Conservation (phyloP, 805 yeast species). For the Kodamaea restingae region DNA sequence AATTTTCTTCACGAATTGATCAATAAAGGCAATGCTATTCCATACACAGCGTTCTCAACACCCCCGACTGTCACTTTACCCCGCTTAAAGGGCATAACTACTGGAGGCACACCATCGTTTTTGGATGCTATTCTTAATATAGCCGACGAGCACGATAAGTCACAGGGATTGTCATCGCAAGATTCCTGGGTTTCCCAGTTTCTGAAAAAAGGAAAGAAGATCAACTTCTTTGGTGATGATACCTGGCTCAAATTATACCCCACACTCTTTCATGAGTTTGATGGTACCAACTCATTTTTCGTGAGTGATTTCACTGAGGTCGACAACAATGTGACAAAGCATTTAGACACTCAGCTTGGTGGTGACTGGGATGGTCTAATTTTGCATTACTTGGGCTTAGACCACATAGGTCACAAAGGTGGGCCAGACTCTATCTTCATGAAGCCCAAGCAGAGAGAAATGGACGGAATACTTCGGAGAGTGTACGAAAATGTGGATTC, state of each 20-base stretch:
- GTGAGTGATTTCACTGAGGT: conserved; percentile 95
- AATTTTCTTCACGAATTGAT: conserved; percentile 60
- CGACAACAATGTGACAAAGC: conserved; percentile 89
- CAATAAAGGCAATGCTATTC: conserved; percentile 66
- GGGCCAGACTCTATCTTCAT: conserved; percentile 81
- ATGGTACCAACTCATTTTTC: conserved; percentile 91
- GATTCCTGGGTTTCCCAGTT: conserved; percentile 89
- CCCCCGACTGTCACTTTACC: conserved; percentile 98
- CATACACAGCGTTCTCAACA: conserved; percentile 85
- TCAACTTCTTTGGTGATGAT: conserved; percentile 94
- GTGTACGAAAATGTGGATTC: conserved; percentile 39
- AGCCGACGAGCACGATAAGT: conserved; percentile 78
- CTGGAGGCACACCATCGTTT: conserved; percentile 93
- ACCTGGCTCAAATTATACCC: conserved; percentile 96
- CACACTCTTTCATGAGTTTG: conserved; percentile 54
- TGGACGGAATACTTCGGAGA: conserved; percentile 64
- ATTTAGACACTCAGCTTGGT: conserved; percentile 58
- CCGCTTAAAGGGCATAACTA: conserved; percentile 85
- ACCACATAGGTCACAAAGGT: conserved; percentile 97
- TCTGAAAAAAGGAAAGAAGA: conserved; percentile 32
- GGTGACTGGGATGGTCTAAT: conserved; percentile 78
- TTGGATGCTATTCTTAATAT: conserved; percentile 91
- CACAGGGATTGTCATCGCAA: conserved; percentile 64
- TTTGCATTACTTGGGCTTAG: conserved; percentile 88
- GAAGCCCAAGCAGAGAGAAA: conserved; percentile 78